These are phyloP conservation scores for Verbena officinalis DNA, from an alignment of 257 asterid genomes.

Conservation along the genomic window DNA sequence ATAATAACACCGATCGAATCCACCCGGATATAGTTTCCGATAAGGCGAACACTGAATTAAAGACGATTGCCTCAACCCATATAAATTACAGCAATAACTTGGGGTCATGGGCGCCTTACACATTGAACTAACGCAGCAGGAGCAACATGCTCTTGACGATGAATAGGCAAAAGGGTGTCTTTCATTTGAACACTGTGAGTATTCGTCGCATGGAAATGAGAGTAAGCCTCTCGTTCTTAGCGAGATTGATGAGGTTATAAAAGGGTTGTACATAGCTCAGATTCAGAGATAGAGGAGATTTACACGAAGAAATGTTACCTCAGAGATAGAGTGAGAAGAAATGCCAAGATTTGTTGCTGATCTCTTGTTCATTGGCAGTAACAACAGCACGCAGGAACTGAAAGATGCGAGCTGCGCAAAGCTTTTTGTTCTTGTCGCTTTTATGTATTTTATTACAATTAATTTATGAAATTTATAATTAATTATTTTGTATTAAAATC, in stretches of 20 bases:
- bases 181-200: constrained; percentile 42
- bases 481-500: too few relatives aligned
- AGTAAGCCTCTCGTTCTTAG: constrained; percentile 53
- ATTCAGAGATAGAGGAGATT: constrained; percentile 20
- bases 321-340: constrained; percentile 27
- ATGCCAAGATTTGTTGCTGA: constrained; percentile 31
- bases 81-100: constrained; percentile 42
- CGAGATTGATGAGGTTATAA: constrained; percentile 53
- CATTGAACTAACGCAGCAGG: constrained; percentile 52
- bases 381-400: constrained; percentile 9
- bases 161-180: constrained; percentile 50
- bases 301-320: constrained; percentile 34
- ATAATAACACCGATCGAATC: constrained; percentile 48
- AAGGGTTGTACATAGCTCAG: constrained; percentile 62
- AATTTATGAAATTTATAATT: too few relatives aligned
- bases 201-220: constrained; percentile 48
- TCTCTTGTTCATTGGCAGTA: constrained; percentile 11
- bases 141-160: constrained; percentile 51
- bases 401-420: constrained; percentile 8
- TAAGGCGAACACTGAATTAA: constrained; percentile 65
- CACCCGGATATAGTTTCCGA: constrained; percentile 52
- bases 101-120: constrained; percentile 45
- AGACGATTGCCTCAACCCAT: constrained; percentile 75
- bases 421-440: background rate
- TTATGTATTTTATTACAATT: too few relatives aligned